Conservation (phyloP, 176 grass and related monocot genomes). For the Guadua angustifolia region DNA sequence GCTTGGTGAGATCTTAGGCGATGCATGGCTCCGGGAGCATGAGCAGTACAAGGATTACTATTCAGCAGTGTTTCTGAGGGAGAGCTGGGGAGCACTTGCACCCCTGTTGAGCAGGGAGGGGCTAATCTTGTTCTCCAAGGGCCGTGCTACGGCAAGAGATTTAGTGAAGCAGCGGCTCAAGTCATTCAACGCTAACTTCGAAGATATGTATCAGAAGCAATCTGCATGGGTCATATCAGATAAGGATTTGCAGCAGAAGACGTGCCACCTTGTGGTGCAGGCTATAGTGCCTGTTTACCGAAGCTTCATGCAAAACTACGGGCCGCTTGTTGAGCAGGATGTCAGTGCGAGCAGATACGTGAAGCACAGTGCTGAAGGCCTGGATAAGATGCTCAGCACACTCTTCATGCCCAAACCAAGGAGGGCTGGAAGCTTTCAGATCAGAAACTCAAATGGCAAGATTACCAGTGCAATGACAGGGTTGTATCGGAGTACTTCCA, state of each 20-base stretch:
- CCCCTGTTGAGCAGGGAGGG: conserved; percentile 85
- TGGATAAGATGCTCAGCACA: conserved; percentile 77
- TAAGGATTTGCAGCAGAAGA: conserved; percentile 79
- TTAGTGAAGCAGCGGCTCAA: conserved; percentile 92
- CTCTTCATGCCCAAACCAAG: conserved; percentile 68
- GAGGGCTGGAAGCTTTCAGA: conserved; percentile 66
- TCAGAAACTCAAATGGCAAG: conserved; percentile 71
- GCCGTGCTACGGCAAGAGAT: conserved; percentile 78
- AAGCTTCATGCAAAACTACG: conserved; percentile 98
- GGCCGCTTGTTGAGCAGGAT: conserved; percentile 86
- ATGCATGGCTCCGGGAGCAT: conserved; percentile 69
- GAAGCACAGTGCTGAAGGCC: conserved; percentile 63
- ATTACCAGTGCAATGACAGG: conserved; percentile 56
- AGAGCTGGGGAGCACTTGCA: conserved; percentile 88
- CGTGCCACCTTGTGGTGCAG: conserved; percentile 78
- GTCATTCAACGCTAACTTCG: conserved; percentile 77
- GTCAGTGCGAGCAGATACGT: conserved; percentile 67
- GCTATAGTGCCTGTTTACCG: conserved; percentile 82
- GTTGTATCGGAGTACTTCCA: conserved; percentile 72
- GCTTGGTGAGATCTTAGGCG: conserved; percentile 70
- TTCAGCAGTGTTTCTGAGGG: conserved; percentile 63
- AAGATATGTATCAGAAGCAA: conserved; percentile 87
- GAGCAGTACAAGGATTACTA: conserved; percentile 96
- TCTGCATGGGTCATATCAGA: conserved; percentile 79
- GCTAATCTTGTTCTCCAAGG: conserved; percentile 88